Evolutionary conservation across 176 grass and related monocot species (phyloP).

Genomic region (Ananas comosus): DNA sequence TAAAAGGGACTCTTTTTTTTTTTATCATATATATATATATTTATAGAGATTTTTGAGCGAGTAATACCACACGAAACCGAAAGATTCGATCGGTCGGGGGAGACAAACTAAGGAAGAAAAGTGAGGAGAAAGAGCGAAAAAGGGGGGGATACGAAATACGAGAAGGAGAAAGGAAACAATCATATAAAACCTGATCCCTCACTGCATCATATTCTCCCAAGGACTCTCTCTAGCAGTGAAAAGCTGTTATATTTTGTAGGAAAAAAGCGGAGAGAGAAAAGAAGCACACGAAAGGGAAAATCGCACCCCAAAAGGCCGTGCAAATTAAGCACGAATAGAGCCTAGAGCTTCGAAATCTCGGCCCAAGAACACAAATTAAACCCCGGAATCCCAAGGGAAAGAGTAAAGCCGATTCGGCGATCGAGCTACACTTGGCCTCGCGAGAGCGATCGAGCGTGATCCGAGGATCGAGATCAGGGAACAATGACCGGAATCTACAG

Average conservation of each 20-base stretch:
- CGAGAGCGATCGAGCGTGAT: not conserved
- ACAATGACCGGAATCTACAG: not conserved
- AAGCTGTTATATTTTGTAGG: not conserved
- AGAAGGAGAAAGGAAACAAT: not conserved
- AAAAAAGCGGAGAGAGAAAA: not conserved
- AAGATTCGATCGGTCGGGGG: not conserved
- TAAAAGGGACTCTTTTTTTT: not conserved
- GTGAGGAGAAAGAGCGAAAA: not conserved
- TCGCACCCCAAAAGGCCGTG: not conserved
- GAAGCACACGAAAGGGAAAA: not conserved
- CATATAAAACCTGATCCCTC: not conserved
- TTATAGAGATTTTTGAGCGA: not conserved
- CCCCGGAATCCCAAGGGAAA: too few species aligned
- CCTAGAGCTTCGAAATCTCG: not conserved
- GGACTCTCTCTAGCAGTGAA: not conserved
- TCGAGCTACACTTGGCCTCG: too few species aligned
- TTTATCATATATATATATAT: not conserved
- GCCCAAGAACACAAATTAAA: not conserved
- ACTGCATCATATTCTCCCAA: too few species aligned
- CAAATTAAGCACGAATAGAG: not conserved
- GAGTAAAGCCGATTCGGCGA: too few species aligned
- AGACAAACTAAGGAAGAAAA: not conserved
- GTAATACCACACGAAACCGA: constrained; percentile 3
- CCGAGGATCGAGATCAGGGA: not conserved
- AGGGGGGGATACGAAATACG: not conserved